Conservation (phyloP, 192 early-diverging fungal genomes). For the Podila verticillata region DNA sequence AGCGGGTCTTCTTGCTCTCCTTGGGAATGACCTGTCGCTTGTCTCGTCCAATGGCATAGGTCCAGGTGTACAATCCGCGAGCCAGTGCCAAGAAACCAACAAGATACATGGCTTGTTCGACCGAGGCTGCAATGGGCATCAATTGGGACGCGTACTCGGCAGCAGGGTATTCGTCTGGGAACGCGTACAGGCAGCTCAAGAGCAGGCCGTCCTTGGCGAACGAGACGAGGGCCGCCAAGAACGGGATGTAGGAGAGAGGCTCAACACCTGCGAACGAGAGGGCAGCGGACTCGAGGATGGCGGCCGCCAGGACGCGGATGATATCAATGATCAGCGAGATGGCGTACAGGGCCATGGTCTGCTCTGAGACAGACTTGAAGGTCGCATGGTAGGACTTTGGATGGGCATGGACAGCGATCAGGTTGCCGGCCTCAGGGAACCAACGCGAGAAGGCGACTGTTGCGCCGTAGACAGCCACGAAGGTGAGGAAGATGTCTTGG, state of each 20-base stretch:
- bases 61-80: conserved; percentile 8
- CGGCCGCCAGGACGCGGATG: conserved; percentile 21
- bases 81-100: not conserved
- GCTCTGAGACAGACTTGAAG: conserved; percentile 20
- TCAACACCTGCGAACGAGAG: conserved; percentile 44
- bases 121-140: not conserved
- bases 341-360: conserved; percentile 15
- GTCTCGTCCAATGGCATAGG: conserved; percentile 8
- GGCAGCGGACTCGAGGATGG: conserved; percentile 35
- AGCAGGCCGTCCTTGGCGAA: conserved; percentile 9
- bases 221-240: conserved; percentile 19
- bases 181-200: not conserved
- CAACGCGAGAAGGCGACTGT: conserved; percentile 41
- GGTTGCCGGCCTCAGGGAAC: conserved; percentile 29
- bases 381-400: conserved; percentile 29
- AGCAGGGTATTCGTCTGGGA: not conserved
- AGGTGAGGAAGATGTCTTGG: conserved; percentile 37
- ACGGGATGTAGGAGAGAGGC: conserved; percentile 17
- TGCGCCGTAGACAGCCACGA: conserved; percentile 31
- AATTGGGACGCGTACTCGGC: not conserved
- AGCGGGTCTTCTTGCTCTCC: not conserved
- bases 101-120: not conserved
- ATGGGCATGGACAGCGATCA: conserved; percentile 36
- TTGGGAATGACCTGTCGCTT: conserved; percentile 11
- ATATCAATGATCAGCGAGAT: conserved; percentile 25